Evolutionary conservation across 805 yeast genomes (phyloP).

Genomic region (Dipodascus geniculatus): DNA sequence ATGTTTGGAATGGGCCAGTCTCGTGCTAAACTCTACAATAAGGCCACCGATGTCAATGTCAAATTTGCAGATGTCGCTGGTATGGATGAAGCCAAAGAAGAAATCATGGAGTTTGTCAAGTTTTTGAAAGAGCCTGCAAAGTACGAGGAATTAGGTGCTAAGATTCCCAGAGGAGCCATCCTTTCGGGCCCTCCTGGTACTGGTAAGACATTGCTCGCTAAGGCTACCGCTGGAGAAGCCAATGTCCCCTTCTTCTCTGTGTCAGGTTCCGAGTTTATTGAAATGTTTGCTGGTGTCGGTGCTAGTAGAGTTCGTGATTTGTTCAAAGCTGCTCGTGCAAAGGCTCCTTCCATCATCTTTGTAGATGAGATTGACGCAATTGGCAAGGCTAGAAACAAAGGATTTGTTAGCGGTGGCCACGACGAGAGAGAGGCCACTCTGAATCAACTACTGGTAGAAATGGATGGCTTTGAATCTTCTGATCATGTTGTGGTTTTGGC

Average conservation of each 20-base stretch:
- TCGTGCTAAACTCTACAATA: slow-evolving; percentile 70
- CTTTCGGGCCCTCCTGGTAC: slow-evolving; percentile 95
- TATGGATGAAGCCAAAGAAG: slow-evolving; percentile 87
- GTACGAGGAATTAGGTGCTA: slow-evolving; percentile 82
- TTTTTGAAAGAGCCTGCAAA: slow-evolving; percentile 76
- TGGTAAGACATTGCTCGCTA: slow-evolving; percentile 85
- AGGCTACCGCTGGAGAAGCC: slow-evolving; percentile 95
- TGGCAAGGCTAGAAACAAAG: slow-evolving; percentile 88
- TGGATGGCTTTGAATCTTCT: slow-evolving; percentile 85
- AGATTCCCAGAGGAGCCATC: slow-evolving; percentile 92
- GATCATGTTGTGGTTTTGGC: slow-evolving; percentile 92
- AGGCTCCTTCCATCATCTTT: slow-evolving; percentile 83
- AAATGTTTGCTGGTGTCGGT: slow-evolving; percentile 95
- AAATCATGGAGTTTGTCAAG: slow-evolving; percentile 89
- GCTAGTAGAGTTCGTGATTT: slow-evolving; percentile 90
- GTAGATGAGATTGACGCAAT: slow-evolving; percentile 95
- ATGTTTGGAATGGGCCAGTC: slow-evolving; percentile 70
- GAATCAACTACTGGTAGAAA: slow-evolving; percentile 84
- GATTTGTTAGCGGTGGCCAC: slow-evolving; percentile 56
- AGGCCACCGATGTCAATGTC: slow-evolving; percentile 70
- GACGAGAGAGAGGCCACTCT: slow-evolving; percentile 91
- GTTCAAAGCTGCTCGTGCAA: slow-evolving; percentile 78
- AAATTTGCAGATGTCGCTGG: slow-evolving; percentile 90
- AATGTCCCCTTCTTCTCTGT: slow-evolving; percentile 88
- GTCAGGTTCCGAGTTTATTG: slow-evolving; percentile 92